Conservation (phyloP, 768 basidiomycete genomes). For the Lentinula aciculospora region DNA sequence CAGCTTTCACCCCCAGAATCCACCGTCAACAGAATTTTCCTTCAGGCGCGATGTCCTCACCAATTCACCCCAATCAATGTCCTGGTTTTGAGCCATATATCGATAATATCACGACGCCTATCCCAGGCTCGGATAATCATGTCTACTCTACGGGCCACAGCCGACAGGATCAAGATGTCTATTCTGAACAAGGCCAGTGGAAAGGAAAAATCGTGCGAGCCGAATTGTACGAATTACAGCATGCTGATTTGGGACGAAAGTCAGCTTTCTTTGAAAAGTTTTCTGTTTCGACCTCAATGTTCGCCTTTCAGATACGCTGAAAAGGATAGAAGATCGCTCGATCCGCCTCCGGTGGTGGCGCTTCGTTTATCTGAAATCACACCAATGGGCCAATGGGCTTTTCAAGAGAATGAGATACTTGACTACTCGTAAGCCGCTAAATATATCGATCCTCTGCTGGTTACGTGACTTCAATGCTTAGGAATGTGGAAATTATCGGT, state of each 20-base stretch:
- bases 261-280: conserved; percentile 17
- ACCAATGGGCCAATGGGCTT: conserved; percentile 28
- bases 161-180: conserved; percentile 20
- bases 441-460: neutral
- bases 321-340: conserved; percentile 58
- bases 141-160: neutral
- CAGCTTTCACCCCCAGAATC: neutral
- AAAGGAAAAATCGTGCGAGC: conserved; percentile 49
- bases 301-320: conserved; percentile 45
- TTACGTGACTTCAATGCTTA: conserved; percentile 20
- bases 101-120: neutral
- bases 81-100: neutral
- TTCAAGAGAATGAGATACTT: conserved; percentile 19
- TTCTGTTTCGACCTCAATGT: neutral
- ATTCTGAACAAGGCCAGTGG: conserved; percentile 56
- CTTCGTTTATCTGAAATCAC: conserved; percentile 41
- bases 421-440: conserved; percentile 36
- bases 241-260: conserved; percentile 64
- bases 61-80: neutral
- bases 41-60: neutral
- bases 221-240: conserved; percentile 53
- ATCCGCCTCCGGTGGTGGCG: conserved; percentile 60
- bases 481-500: conserved; percentile 57
- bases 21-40: neutral
- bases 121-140: neutral